A percentile compares a stretch with the other conserved stretches of the same genome.
Evolutionary conservation across 1,139 yeast genomes (phyloP).

Genomic region (Wickerhamomyces sp.): DNA sequence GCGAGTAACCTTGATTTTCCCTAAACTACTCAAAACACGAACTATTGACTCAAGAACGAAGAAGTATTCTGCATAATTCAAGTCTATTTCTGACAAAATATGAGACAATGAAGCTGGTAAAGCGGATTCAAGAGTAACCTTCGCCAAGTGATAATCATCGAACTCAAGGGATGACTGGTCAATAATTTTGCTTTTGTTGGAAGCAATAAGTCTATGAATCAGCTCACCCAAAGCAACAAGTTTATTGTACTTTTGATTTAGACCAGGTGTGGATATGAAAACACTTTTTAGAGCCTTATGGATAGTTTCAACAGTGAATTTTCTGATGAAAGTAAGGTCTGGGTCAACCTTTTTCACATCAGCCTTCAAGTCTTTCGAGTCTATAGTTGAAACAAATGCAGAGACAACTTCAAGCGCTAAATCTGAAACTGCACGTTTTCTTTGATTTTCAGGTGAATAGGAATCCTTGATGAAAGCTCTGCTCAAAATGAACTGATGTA

Average conservation of each 20-base stretch:
- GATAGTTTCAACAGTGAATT: slow-evolving; percentile 69
- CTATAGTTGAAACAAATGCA: slow-evolving; percentile 56
- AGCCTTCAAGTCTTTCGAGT: slow-evolving; percentile 35
- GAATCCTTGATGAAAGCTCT: slow-evolving; percentile 26
- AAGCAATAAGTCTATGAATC: slow-evolving; percentile 38
- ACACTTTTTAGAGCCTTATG: slow-evolving; percentile 58
- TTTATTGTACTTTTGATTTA: slow-evolving; percentile 46
- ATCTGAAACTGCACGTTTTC: slow-evolving; percentile 32
- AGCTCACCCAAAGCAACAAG: slow-evolving; percentile 56
- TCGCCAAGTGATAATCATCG: slow-evolving; percentile 35
- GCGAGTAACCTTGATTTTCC: slow-evolving; percentile 54
- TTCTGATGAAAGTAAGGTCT: slow-evolving; percentile 68
- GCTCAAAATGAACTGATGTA: slow-evolving; percentile 48
- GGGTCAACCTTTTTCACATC: slow-evolving; percentile 55
- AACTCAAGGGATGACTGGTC: slow-evolving; percentile 15
- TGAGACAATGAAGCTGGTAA: slow-evolving; percentile 49
- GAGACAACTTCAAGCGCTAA: slow-evolving; percentile 42
- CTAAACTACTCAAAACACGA: slow-evolving; percentile 53
- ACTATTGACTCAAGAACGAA: slow-evolving; percentile 39
- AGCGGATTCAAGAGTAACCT: slow-evolving; percentile 58
- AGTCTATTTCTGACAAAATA: slow-evolving; percentile 55
- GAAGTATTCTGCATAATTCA: slow-evolving; percentile 60
- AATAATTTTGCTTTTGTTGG: slow-evolving; percentile 11
- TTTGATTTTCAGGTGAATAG: slow-evolving; percentile 28
- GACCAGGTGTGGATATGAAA: slow-evolving; percentile 27